Evolutionary conservation across 2,329 filamentous ascomycete genomes (phyloP).

Genomic region (Trichophyton equinum): DNA sequence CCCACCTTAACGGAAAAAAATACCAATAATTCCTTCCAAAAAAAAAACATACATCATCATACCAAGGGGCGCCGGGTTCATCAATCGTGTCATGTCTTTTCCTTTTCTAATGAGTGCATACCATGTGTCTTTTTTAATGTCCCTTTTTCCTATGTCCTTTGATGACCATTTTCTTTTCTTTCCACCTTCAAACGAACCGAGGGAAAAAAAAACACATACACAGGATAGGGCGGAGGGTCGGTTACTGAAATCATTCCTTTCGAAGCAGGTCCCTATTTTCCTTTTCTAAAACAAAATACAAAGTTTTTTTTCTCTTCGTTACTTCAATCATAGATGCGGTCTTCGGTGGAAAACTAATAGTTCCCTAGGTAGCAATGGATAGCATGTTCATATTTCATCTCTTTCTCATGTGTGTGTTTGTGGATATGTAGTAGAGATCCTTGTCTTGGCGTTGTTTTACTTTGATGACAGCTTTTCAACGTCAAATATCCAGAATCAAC

Average conservation of each 20-base stretch:
- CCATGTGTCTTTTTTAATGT: conserved; percentile 3
- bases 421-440: too few species aligned
- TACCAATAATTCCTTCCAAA: neutral
- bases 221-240: neutral
- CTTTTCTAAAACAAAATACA: neutral
- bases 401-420: neutral
- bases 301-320: neutral
- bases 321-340: neutral
- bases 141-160: neutral
- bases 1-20: neutral
- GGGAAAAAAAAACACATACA: conserved; percentile 3
- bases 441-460: too few species aligned
- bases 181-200: neutral
- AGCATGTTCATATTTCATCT: neutral
- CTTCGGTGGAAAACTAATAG: neutral
- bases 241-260: neutral
- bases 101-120: conserved; percentile 11
- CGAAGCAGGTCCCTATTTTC: neutral
- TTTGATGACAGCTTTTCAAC: too few species aligned
- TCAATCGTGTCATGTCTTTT: conserved; percentile 12
- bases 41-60: neutral
- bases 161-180: conserved; percentile 1
- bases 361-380: neutral
- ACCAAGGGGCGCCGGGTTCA: conserved; percentile 9
- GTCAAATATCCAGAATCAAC: too few species aligned